Conservation (phyloP, 2,329 filamentous ascomycete species). For the Endocalyx cinctus region DNA sequence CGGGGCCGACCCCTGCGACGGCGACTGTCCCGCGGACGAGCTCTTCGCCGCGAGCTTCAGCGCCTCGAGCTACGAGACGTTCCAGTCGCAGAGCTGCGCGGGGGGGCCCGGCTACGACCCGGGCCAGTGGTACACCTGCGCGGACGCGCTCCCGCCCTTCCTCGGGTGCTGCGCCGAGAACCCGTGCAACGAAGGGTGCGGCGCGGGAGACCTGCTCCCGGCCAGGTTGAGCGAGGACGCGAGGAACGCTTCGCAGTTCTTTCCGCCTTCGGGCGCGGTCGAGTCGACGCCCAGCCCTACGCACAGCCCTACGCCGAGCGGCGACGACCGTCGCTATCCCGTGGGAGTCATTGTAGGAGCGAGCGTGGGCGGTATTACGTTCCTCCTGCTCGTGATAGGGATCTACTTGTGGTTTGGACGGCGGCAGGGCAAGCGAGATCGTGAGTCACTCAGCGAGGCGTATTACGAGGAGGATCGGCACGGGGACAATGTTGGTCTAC, state of each 20-base stretch:
- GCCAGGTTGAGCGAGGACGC: constrained; percentile 16
- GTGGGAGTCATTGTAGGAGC: constrained; percentile 14
- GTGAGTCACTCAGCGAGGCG: constrained; percentile 1
- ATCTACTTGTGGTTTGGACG: constrained; percentile 9
- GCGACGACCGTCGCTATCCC: neutral
- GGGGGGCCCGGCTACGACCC: constrained; percentile 10
- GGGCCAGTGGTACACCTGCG: constrained; percentile 31
- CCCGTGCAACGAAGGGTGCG: constrained; percentile 30
- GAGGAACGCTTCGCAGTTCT: constrained; percentile 3
- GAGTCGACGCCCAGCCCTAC: neutral
- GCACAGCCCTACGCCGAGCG: neutral
- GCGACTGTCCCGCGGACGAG: constrained; percentile 23
- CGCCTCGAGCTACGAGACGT: constrained; percentile 20
- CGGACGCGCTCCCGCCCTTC: constrained; percentile 21
- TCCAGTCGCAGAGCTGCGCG: constrained; percentile 28
- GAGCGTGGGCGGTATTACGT: constrained; percentile 10
- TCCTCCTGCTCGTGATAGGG: constrained; percentile 11
- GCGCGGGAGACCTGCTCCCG: constrained; percentile 20
- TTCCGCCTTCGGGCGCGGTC: neutral
- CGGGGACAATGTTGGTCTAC: neutral
- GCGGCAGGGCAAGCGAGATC: constrained; percentile 1
- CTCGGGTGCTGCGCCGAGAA: constrained; percentile 33
- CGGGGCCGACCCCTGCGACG: constrained; percentile 28
- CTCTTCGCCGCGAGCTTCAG: constrained; percentile 29
- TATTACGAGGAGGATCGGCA: neutral